Conservation (phyloP, 768 basidiomycete genomes). For the Chalciporus sphaerocephalus region DNA sequence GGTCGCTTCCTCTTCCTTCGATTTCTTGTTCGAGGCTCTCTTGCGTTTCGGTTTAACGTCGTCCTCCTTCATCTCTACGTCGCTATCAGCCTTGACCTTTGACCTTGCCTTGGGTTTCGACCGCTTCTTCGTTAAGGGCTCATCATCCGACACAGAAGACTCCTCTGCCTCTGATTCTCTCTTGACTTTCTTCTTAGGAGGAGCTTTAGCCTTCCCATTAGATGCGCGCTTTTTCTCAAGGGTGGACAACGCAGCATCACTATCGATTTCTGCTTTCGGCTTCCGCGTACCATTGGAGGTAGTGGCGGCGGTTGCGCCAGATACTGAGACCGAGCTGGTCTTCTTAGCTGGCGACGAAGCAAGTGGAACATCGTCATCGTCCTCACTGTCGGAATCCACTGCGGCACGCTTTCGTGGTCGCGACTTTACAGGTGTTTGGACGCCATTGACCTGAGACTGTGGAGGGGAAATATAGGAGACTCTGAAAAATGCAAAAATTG, state of each 20-base stretch:
- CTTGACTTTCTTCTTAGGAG: conserved; percentile 63
- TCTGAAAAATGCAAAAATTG: neutral
- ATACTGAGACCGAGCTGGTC: conserved; percentile 34
- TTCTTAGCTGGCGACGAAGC: conserved; percentile 69
- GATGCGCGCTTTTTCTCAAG: conserved; percentile 42
- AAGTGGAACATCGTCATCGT: conserved; percentile 63
- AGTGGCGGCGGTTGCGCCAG: conserved; percentile 31
- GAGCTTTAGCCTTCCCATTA: conserved; percentile 48
- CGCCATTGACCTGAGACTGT: conserved; percentile 55
- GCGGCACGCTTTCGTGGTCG: conserved; percentile 50
- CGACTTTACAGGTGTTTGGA: conserved; percentile 35
- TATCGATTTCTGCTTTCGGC: conserved; percentile 33
- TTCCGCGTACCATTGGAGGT: conserved; percentile 40
- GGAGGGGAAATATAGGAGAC: conserved; percentile 26
- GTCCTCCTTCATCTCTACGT: conserved; percentile 43
- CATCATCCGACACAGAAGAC: conserved; percentile 35
- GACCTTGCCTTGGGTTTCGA: conserved; percentile 28
- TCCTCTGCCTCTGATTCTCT: conserved; percentile 34
- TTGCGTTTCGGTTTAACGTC: conserved; percentile 42
- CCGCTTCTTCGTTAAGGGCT: conserved; percentile 28
- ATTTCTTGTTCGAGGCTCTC: conserved; percentile 50
- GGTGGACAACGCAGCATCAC: conserved; percentile 41
- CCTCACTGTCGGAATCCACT: conserved; percentile 55
- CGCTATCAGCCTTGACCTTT: conserved; percentile 46
- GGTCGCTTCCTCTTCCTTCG: conserved; percentile 42